Percentiles rank a stretch among this genome's conserved stretches.
Evolutionary conservation across 1,284 basidiomycete genomes (phyloP).

Genomic region (Apiotrichum brassicae): DNA sequence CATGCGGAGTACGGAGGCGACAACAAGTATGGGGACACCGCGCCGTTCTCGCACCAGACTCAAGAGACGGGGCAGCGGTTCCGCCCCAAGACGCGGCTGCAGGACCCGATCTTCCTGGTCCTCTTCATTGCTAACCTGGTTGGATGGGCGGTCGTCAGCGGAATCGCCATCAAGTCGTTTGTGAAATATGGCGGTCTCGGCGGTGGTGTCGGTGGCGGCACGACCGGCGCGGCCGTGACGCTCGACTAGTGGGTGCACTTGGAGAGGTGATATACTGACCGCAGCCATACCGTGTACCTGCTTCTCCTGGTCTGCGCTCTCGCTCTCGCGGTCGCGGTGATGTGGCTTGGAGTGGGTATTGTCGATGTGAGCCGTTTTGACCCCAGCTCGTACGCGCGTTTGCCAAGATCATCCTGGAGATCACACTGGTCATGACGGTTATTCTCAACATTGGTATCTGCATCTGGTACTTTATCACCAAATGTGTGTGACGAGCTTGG

Average conservation of each 20-base stretch:
- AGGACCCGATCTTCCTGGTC: slow-evolving; percentile 65
- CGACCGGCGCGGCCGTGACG: slow-evolving; percentile 30
- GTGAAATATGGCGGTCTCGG: slow-evolving; percentile 57
- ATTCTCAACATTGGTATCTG: slow-evolving; percentile 59
- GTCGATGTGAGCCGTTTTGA: neutral
- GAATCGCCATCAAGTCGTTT: slow-evolving; percentile 59
- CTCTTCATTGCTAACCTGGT: slow-evolving; percentile 64
- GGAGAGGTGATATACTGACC: neutral
- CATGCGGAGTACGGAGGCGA: slow-evolving; percentile 11
- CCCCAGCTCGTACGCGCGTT: slow-evolving; percentile 59
- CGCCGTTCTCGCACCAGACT: slow-evolving; percentile 55
- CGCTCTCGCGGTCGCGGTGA: slow-evolving; percentile 52
- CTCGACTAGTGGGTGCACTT: slow-evolving; percentile 27
- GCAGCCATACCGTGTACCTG: slow-evolving; percentile 57
- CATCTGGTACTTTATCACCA: slow-evolving; percentile 63
- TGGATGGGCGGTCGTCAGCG: slow-evolving; percentile 63
- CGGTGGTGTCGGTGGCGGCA: slow-evolving; percentile 38
- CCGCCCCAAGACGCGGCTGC: slow-evolving; percentile 60
- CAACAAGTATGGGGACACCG: slow-evolving; percentile 31
- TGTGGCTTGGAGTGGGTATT: slow-evolving; percentile 34
- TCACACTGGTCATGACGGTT: slow-evolving; percentile 66
- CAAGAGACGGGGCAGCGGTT: slow-evolving; percentile 56
- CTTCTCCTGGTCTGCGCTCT: slow-evolving; percentile 61
- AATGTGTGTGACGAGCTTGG: slow-evolving; percentile 43
- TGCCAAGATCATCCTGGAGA: slow-evolving; percentile 72